Percentiles rank a stretch among this genome's conserved stretches.
Evolutionary conservation across 78 protist genomes (phyloP).

Genomic region (Goniomonas avonlea): DNA sequence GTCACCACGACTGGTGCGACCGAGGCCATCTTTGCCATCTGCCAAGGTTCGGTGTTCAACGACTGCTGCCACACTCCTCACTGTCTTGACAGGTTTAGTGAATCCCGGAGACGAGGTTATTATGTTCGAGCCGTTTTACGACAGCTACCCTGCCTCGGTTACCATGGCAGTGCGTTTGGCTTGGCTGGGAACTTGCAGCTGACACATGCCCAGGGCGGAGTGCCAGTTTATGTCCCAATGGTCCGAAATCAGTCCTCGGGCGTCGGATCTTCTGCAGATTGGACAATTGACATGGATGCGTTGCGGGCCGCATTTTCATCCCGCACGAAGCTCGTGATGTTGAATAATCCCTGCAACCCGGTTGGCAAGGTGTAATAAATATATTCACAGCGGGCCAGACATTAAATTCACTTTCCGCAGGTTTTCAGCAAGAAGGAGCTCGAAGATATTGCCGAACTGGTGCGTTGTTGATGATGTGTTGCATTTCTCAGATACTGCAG

Average conservation of each 20-base stretch:
- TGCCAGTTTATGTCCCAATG: neutral
- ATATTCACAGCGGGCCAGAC: neutral
- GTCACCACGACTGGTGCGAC: no score
- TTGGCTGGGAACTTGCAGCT: neutral
- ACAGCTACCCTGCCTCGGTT: constrained; percentile 28
- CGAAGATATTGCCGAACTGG: no score
- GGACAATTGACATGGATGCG: neutral
- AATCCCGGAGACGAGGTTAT: constrained; percentile 36
- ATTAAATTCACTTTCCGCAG: no score
- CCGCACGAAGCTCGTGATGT: constrained; percentile 5
- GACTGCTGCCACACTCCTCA: no score
- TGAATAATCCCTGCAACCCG: constrained; percentile 43
- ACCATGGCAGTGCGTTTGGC: neutral
- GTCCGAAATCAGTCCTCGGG: neutral
- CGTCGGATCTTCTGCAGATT: neutral
- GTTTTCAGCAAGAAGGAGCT: no score
- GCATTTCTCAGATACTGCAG: no score
- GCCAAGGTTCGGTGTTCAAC: no score
- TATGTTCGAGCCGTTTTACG: constrained; percentile 38
- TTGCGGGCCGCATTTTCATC: neutral
- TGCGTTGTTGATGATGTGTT: no score
- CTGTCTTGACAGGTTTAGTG: constrained; percentile 19
- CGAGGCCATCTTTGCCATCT: no score
- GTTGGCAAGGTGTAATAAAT: constrained; percentile 25
- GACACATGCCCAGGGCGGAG: neutral